Evolutionary conservation across 805 yeast species (phyloP), one percentile per base, ranked within the genome.

Genomic region (Pichia phayaonensis): DNA sequence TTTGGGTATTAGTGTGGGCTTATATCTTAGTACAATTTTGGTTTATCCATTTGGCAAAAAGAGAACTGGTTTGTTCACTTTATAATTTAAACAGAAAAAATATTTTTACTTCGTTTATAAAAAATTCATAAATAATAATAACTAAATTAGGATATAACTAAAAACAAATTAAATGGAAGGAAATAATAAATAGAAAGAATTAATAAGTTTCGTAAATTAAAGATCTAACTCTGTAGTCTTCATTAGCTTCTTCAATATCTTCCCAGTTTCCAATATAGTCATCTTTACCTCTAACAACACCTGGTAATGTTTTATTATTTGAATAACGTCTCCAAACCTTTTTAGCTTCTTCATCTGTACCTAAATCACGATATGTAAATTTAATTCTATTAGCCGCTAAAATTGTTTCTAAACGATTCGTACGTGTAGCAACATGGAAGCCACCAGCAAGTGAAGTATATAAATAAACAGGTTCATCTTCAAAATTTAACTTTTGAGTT

Each of bases 21-120:
- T 90, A 46, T 92, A 89, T 69, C 87, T 94, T 2, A 94, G 97
- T 15, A 86, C 97, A 0, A 72, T 90, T 48, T 83, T 85, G 31
- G 90, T 92, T 2, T 90, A 90, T 69, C 98, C 98, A 20, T 80
- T 90, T 53, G 97, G 97, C 20, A 90, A 90, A 67, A 86, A 86
- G 70, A 76, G 85, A 41, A 86, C 97, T 0, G 92, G 96, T 26
- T 73, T 92, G 26, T 92, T 92, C 61, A 85, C 95, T 12, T 74
- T 87, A 58, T 89, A 67, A 42, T 42, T n/a, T 18, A n/a, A n/a
- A n/a, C n/a, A n/a, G n/a, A n/a, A n/a, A n/a, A n/a, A n/a, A n/a
- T n/a, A n/a, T 15, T 26, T 34, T n/a, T 3, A 20, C n/a, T 34
- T 16, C 10, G 20, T 34, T 39, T 39, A 42, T 29, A 42, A 20